These are phyloP conservation scores for Aphanomyces cochlioides DNA, from an alignment of 352 stramenopile genomes.

Conservation along the genomic window DNA sequence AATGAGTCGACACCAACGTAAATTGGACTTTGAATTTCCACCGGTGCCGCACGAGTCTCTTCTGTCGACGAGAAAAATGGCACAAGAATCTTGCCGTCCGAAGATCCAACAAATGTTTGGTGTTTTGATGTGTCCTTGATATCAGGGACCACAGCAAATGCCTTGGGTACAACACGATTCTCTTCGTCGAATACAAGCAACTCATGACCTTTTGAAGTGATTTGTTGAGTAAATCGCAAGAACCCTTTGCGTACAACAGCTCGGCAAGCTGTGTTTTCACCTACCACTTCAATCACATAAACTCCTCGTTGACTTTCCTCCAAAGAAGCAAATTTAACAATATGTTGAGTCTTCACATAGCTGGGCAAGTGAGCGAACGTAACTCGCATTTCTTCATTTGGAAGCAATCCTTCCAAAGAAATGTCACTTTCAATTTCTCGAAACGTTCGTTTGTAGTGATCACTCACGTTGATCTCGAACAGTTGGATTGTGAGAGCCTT, in stretches of 20 bases:
- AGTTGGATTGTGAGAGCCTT: conserved; percentile 52
- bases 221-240: conserved; percentile 45
- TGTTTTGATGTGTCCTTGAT: conserved; percentile 26
- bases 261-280: conserved; percentile 50
- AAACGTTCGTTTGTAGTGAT: conserved; percentile 51
- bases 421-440: conserved; percentile 50
- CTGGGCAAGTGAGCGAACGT: conserved; percentile 38
- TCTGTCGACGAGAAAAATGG: conserved; percentile 41
- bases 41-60: conserved; percentile 30
- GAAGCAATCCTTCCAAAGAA: conserved; percentile 51
- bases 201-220: conserved; percentile 47
- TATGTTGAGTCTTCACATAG: conserved; percentile 46
- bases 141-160: conserved; percentile 39
- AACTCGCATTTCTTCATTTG: conserved; percentile 50
- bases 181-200: conserved; percentile 53
- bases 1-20: conserved; percentile 42
- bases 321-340: conserved; percentile 39
- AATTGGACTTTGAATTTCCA: conserved; percentile 44
- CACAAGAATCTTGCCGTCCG: conserved; percentile 39
- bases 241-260: conserved; percentile 57
- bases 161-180: conserved; percentile 42
- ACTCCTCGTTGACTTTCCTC: conserved; percentile 39
- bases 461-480: conserved; percentile 56
- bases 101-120: conserved; percentile 35
- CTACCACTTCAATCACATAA: conserved; percentile 61